phyloP scores from a whole-genome alignment of 176 grass and related monocot genomes.

The Calamus simplicifolius region DNA sequence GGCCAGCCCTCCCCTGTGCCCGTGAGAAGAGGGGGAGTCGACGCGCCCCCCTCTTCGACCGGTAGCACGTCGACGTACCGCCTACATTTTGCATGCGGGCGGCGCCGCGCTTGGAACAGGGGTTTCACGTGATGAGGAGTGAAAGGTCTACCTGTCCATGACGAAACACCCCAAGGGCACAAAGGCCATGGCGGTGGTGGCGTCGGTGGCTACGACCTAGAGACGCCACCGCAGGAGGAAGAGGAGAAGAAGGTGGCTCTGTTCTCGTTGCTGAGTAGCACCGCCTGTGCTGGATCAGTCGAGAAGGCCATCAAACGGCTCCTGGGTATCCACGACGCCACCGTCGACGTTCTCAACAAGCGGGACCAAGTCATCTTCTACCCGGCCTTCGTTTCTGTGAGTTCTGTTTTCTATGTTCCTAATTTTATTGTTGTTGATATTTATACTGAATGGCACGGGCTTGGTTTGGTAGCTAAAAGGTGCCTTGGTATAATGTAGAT shows the following conservation, averaged over 20 bases:
- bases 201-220: conserved; percentile 29
- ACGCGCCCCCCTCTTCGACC: too few species aligned
- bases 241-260: conserved; percentile 40
- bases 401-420: not conserved
- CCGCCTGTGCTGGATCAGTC: conserved; percentile 78
- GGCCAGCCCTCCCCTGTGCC: too few species aligned
- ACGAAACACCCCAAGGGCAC: conserved; percentile 39
- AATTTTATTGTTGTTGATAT: too few species aligned
- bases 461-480: too few species aligned
- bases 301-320: conserved; percentile 96
- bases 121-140: too few species aligned
- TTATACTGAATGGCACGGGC: too few species aligned
- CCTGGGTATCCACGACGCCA: conserved; percentile 73
- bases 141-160: conserved; percentile 69
- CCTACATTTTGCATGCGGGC: too few species aligned
- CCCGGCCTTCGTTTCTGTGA: too few species aligned
- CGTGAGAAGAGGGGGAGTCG: too few species aligned
- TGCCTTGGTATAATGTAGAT: too few species aligned
- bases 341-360: conserved; percentile 72
- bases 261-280: conserved; percentile 68
- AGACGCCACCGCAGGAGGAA: conserved; percentile 25
- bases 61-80: too few species aligned
- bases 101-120: too few species aligned
- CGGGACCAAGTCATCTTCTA: conserved; percentile 78
- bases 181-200: not conserved